A percentile compares a stretch with the other conserved stretches of the same genome.
Conservation (phyloP, 805 yeast genomes). For the Barnettozyma sp. region DNA sequence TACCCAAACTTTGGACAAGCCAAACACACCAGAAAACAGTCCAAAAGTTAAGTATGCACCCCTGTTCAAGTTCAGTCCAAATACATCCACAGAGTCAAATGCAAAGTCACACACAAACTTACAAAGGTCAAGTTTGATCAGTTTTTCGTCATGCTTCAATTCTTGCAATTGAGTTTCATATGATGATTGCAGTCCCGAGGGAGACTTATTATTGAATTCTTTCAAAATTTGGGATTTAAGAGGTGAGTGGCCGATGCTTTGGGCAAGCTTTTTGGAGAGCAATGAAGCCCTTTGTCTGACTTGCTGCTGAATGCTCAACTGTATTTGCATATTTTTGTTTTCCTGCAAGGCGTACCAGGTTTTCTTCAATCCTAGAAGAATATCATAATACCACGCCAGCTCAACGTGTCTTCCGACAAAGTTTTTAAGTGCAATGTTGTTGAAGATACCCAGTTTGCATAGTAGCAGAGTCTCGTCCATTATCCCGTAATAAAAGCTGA, state of each 20-base stretch:
- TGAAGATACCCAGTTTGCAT: slow-evolving; percentile 44
- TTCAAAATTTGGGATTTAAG: slow-evolving; percentile 26
- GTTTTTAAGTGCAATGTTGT: slow-evolving; percentile 30
- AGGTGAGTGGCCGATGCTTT: slow-evolving; percentile 22
- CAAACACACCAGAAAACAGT: slow-evolving; percentile 20
- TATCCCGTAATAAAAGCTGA: slow-evolving; percentile 55
- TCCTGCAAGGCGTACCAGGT: slow-evolving; percentile 37
- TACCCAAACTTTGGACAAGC: slow-evolving; percentile 24
- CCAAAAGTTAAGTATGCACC: slow-evolving; percentile 20
- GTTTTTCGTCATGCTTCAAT: slow-evolving; percentile 30
- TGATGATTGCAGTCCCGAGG: slow-evolving; percentile 8
- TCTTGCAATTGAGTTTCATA: slow-evolving; percentile 26
- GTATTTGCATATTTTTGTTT: slow-evolving; percentile 43
- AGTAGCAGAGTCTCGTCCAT: slow-evolving; percentile 58
- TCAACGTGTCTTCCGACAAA: slow-evolving; percentile 52
- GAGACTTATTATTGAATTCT: slow-evolving; percentile 24
- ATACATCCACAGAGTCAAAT: slow-evolving; percentile 42
- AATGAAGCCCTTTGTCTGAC: slow-evolving; percentile 50
- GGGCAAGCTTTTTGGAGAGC: slow-evolving; percentile 34
- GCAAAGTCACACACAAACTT: slow-evolving; percentile 40
- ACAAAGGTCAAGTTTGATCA: slow-evolving; percentile 34
- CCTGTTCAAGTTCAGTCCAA: slow-evolving; percentile 28
- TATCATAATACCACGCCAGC: slow-evolving; percentile 63
- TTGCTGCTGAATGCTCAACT: slow-evolving; percentile 49
- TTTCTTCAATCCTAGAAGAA: slow-evolving; percentile 48